These are phyloP conservation scores for Dothistroma septosporum DNA, from an alignment of 2,329 filamentous ascomycete species.

Conservation along the genomic window DNA sequence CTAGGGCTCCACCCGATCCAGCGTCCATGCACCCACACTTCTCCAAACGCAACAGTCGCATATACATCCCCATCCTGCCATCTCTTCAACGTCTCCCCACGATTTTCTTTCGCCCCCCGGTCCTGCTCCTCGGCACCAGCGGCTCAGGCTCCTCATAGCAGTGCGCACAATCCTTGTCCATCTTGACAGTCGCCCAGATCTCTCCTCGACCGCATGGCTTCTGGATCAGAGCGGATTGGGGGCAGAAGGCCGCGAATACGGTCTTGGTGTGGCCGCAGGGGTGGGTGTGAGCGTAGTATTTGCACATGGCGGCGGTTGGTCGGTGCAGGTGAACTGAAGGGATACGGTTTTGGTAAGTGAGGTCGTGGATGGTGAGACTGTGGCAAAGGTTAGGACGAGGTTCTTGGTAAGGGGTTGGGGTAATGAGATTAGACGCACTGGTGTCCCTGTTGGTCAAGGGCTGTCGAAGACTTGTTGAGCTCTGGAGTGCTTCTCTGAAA, in stretches of 20 bases:
- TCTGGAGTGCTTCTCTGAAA: not conserved
- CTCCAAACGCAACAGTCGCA: too few relatives aligned
- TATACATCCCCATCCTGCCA: too few relatives aligned
- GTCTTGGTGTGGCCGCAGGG: constrained; percentile 44
- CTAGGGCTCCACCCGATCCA: not conserved
- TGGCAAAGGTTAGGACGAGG: not conserved
- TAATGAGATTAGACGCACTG: not conserved
- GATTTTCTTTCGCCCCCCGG: constrained; percentile 20
- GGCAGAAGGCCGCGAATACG: constrained; percentile 36
- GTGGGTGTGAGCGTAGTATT: constrained; percentile 47
- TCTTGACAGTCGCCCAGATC: constrained; percentile 37
- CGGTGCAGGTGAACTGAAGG: not conserved
- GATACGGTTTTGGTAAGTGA: not conserved
- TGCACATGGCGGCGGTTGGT: constrained; percentile 39
- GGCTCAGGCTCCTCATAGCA: constrained; percentile 26
- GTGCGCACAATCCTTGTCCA: constrained; percentile 33
- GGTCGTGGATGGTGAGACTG: not conserved
- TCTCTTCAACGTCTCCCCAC: constrained; percentile 9
- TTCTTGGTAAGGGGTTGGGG: not conserved
- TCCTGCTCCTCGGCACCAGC: constrained; percentile 14
- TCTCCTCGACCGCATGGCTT: constrained; percentile 32
- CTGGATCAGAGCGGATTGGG: constrained; percentile 32
- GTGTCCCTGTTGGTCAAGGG: not conserved
- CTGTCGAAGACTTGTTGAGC: not conserved
- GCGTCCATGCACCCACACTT: not conserved